A percentile compares a stretch with the other conserved stretches of the same genome.
Evolutionary conservation across 1,284 basidiomycete species (phyloP).

Genomic region (Albatrellus sp.): DNA sequence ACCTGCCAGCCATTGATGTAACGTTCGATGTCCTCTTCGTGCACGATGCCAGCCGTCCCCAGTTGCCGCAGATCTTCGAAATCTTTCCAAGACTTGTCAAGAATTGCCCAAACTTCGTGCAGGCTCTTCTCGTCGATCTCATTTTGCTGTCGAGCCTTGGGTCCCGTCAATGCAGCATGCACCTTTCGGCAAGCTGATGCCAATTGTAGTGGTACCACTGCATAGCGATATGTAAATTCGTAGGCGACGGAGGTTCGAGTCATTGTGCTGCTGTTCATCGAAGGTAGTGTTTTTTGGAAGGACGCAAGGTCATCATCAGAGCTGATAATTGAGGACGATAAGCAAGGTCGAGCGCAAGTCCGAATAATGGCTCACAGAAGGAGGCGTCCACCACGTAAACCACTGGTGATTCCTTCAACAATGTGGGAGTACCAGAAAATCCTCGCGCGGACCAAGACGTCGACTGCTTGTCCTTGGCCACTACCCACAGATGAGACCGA

Average conservation of each 20-base stretch:
- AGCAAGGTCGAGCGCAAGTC: slow-evolving; percentile 4
- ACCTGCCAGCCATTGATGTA: slow-evolving; percentile 64
- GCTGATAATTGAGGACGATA: slow-evolving; percentile 18
- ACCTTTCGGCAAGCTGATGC: slow-evolving; percentile 63
- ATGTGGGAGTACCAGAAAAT: slow-evolving; percentile 81
- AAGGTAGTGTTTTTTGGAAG: slow-evolving; percentile 55
- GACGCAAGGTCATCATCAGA: slow-evolving; percentile 56
- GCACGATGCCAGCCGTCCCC: slow-evolving; percentile 25
- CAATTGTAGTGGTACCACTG: slow-evolving; percentile 59
- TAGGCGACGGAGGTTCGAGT: slow-evolving; percentile 23
- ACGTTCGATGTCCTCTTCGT: slow-evolving; percentile 48
- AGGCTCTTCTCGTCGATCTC: slow-evolving; percentile 52
- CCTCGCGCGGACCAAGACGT: slow-evolving; percentile 54
- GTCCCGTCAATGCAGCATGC: slow-evolving; percentile 63
- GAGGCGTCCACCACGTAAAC: slow-evolving; percentile 67
- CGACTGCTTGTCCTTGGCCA: slow-evolving; percentile 42
- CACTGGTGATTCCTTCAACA: slow-evolving; percentile 71
- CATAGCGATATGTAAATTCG: slow-evolving; percentile 27
- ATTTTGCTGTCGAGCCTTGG: slow-evolving; percentile 47
- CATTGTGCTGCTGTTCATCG: slow-evolving; percentile 20
- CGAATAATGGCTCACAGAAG: slow-evolving; percentile 38
- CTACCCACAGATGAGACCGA: slow-evolving; percentile 31
- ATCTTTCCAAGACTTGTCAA: slow-evolving; percentile 72
- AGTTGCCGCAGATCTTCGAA: slow-evolving; percentile 50
- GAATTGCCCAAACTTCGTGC: slow-evolving; percentile 65